Percentiles rank a stretch among this genome's conserved stretches.
phyloP scores from a whole-genome alignment of 345 rosid genomes.

The Sisymbrium altissimum region DNA sequence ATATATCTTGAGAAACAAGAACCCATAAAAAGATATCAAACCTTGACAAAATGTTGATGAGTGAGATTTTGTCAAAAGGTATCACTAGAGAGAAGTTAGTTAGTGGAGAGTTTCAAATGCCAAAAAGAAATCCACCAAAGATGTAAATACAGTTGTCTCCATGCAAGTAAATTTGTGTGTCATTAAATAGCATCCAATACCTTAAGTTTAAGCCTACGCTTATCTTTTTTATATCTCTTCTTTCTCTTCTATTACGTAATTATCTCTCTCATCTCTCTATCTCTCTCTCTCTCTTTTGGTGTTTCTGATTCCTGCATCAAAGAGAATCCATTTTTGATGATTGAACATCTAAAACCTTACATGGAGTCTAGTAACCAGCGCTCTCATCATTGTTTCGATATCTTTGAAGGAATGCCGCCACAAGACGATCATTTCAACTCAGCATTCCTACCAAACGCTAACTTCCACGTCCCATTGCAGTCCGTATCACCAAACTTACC shows the following conservation, averaged over 20 bases:
- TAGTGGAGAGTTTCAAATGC: conserved; percentile 6
- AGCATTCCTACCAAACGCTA: conserved; percentile 19
- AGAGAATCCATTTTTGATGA: background rate
- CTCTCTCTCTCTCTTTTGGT: background rate
- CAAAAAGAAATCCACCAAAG: background rate
- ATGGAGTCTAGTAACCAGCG: conserved; percentile 24
- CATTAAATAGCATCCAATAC: conserved; percentile 19
- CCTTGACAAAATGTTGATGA: conserved; percentile 17
- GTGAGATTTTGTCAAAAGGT: conserved; percentile 28
- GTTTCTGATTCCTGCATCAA: conserved; percentile 3
- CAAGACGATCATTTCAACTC: conserved; percentile 41
- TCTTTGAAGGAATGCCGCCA: conserved; percentile 27
- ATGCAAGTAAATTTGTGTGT: conserved; percentile 22
- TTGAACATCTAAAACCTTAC: conserved; percentile 8
- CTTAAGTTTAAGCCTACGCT: conserved; percentile 2
- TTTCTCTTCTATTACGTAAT: background rate
- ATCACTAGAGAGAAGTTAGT: conserved; percentile 13
- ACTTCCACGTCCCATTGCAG: conserved; percentile 31
- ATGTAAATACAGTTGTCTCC: conserved; percentile 16
- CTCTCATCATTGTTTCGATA: conserved; percentile 32
- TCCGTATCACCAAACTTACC: conserved; percentile 36
- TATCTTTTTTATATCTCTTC: background rate
- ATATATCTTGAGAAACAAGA: background rate
- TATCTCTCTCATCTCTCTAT: background rate
- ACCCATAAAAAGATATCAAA: background rate